These are phyloP conservation scores for Blepharisma japonicum DNA, from an alignment of 73 alveolate species.

Conservation along the genomic window DNA sequence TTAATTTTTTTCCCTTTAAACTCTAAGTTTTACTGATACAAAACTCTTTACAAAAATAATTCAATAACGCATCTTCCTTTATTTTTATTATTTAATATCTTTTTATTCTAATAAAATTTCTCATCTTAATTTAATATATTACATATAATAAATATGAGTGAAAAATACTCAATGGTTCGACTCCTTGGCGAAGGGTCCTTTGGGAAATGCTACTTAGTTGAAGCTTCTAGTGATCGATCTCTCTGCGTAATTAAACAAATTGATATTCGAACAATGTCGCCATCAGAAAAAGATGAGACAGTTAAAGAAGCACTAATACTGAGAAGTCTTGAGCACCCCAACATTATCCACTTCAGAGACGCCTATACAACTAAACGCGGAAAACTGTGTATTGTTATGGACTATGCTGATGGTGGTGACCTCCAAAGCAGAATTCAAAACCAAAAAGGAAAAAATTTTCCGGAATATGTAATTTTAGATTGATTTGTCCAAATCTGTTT, in stretches of 20 bases:
- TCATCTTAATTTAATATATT: no score
- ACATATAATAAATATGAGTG: conserved; percentile 40
- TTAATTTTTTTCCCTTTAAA: no score
- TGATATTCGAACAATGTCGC: conserved; percentile 66
- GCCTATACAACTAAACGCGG: conserved; percentile 30
- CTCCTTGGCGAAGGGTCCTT: conserved; percentile 86
- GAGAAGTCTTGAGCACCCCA: conserved; percentile 30
- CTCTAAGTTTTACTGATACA: no score
- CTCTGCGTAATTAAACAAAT: conserved; percentile 84
- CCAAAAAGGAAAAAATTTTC: conserved; percentile 38
- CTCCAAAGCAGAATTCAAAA: conserved; percentile 49
- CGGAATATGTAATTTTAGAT: conserved; percentile 13
- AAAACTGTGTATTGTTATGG: conserved; percentile 70
- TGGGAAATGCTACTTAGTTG: conserved; percentile 87
- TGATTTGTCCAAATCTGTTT: conserved; percentile 52
- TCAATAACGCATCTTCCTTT: no score
- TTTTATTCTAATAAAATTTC: no score
- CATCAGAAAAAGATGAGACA: conserved; percentile 74
- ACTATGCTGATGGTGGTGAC: conserved; percentile 73
- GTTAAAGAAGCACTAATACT: conserved; percentile 40
- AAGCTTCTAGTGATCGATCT: conserved; percentile 63
- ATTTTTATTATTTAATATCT: no score
- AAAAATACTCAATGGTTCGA: conserved; percentile 65
- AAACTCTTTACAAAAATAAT: no score
- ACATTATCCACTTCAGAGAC: conserved; percentile 24